These are phyloP conservation scores for Penicillium polonicum DNA, from an alignment of 2,329 filamentous ascomycete species.

Conservation along the genomic window DNA sequence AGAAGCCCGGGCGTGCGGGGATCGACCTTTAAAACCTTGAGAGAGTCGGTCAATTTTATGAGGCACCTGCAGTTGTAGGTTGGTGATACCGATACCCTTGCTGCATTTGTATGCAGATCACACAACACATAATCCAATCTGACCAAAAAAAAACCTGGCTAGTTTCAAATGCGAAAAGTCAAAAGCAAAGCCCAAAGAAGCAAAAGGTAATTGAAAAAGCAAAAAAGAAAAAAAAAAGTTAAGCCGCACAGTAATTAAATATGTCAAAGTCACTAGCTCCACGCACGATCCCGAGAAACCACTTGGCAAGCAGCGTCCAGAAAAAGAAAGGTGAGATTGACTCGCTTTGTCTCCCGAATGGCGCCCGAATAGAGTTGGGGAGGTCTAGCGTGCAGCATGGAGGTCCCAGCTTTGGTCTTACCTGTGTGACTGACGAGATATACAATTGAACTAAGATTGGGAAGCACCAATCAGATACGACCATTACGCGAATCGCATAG, in stretches of 20 bases:
- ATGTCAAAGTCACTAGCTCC: constrained; percentile 7
- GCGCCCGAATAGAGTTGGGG: constrained; percentile 6
- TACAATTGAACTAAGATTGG: neutral
- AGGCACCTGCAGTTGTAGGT: neutral
- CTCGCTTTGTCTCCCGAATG: constrained; percentile 11
- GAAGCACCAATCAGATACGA: neutral
- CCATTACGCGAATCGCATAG: neutral
- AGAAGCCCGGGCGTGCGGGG: neutral
- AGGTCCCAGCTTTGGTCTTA: neutral
- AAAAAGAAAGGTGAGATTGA: constrained; percentile 10
- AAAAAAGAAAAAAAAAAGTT: neutral
- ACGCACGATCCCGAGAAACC: constrained; percentile 6
- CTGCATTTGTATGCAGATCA: constrained; percentile 8
- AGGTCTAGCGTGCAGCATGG: constrained; percentile 2
- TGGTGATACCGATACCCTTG: constrained; percentile 5
- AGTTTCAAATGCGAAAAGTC: constrained; percentile 1
- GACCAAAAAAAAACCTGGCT: neutral
- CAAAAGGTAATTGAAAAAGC: neutral
- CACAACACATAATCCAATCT: neutral
- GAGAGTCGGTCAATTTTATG: neutral
- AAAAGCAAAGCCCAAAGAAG: constrained; percentile 5
- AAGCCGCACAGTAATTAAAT: constrained; percentile 3
- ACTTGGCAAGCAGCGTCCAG: constrained; percentile 7
- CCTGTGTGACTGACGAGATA: constrained; percentile 3
- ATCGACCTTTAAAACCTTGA: neutral